Conservation (phyloP, 805 yeast genomes). For the Candida verbasci region DNA sequence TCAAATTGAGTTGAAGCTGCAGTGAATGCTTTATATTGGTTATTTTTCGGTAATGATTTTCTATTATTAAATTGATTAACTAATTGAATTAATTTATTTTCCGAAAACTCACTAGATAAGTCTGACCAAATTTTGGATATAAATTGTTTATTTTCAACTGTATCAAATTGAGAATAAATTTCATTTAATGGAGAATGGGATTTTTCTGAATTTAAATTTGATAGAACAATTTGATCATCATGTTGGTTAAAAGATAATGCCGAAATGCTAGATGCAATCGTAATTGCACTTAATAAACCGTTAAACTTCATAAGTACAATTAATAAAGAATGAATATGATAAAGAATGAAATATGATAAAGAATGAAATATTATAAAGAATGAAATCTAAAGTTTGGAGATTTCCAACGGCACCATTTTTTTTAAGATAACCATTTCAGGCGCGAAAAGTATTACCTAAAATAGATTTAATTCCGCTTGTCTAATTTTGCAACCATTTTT, state of each 20-base stretch:
- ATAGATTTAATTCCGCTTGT: too few species aligned
- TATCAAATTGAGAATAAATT: background rate
- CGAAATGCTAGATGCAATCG: constrained; percentile 1
- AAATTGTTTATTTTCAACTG: constrained; percentile 3
- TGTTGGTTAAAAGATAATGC: constrained; percentile 2
- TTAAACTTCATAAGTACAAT: constrained; percentile 6
- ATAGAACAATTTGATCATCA: constrained; percentile 2
- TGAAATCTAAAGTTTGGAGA: too few species aligned
- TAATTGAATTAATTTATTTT: constrained; percentile 3
- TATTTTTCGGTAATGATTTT: constrained; percentile 3
- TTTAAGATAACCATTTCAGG: too few species aligned
- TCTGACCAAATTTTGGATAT: constrained; percentile 7
- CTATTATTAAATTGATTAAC: constrained; percentile 4
- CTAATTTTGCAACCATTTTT: too few species aligned
- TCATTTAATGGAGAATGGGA: background rate
- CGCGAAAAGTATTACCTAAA: too few species aligned
- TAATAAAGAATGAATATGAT: background rate
- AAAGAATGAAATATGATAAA: background rate
- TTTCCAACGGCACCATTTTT: too few species aligned
- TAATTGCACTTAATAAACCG: constrained; percentile 1
- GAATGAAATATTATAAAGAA: too few species aligned
- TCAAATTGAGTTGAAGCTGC: constrained; percentile 12
- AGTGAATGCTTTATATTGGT: background rate
- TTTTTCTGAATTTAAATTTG: background rate
- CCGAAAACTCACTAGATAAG: constrained; percentile 5